Conservation (phyloP, 768 basidiomycete species). For the Sistotremastrum niveocremeum region DNA sequence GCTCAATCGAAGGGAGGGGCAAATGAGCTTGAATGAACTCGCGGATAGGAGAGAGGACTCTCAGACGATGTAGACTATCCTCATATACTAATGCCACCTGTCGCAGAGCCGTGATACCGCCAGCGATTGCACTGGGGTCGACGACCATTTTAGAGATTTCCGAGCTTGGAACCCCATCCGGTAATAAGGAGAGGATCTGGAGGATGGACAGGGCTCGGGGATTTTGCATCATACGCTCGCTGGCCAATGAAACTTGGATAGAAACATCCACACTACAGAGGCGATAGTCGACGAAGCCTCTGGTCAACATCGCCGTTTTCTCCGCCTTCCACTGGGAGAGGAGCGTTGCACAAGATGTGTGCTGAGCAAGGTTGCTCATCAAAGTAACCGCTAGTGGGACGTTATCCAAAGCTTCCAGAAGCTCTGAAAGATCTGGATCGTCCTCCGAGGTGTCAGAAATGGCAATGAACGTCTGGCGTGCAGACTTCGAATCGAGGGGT, state of each 20-base stretch:
- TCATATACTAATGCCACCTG: slow-evolving; percentile 10
- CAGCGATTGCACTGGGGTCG: slow-evolving; percentile 2
- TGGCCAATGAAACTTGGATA: slow-evolving; percentile 18
- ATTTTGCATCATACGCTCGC: slow-evolving; percentile 15
- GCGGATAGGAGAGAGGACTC: slow-evolving; percentile 13
- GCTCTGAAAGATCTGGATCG: slow-evolving; percentile 7
- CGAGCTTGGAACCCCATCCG: slow-evolving; percentile 12
- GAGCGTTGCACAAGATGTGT: slow-evolving; percentile 8
- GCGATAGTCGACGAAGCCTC: slow-evolving; percentile 8
- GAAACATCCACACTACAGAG: slow-evolving; percentile 19
- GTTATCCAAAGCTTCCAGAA: slow-evolving; percentile 9
- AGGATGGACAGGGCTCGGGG: slow-evolving; percentile 15
- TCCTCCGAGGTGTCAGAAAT: slow-evolving; percentile 11
- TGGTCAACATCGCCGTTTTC: slow-evolving; percentile 8
- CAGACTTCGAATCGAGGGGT: slow-evolving; percentile 8
- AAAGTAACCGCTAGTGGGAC: slow-evolving; percentile 12
- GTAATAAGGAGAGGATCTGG: slow-evolving; percentile 17
- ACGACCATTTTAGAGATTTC: slow-evolving; percentile 7
- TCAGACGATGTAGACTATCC: slow-evolving; percentile 7
- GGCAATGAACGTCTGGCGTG: slow-evolving; percentile 9
- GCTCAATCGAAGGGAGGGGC: slow-evolving; percentile 4
- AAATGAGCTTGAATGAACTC: slow-evolving; percentile 9
- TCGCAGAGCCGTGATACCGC: slow-evolving; percentile 8
- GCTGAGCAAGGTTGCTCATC: slow-evolving; percentile 11
- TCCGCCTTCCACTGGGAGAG: slow-evolving; percentile 9